A percentile compares a stretch with the other conserved stretches of the same genome.
Conservation (phyloP, 139 green algal genomes). For the Spirogloea muscicola region DNA sequence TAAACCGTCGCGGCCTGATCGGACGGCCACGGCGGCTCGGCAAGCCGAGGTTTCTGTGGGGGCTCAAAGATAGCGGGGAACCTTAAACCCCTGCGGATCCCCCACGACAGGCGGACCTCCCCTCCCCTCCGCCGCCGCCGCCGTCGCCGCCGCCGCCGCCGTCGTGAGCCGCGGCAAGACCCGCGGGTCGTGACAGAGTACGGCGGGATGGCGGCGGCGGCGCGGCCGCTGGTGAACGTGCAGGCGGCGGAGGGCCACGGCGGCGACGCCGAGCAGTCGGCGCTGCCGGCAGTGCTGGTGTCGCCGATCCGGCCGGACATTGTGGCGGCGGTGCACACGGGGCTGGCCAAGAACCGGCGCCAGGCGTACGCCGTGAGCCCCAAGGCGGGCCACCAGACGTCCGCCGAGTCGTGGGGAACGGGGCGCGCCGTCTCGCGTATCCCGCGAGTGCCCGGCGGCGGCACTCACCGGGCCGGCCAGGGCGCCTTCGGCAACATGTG, state of each 20-base stretch:
- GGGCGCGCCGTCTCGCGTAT: slow-evolving; percentile 99
- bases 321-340: slow-evolving; percentile 82
- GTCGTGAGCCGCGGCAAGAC: too few species aligned
- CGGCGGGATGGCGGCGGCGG: slow-evolving; percentile 43
- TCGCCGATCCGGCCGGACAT: slow-evolving; percentile 89
- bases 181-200: too few species aligned
- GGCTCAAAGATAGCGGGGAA: too few species aligned
- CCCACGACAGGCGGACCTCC: too few species aligned
- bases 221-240: slow-evolving; percentile 81
- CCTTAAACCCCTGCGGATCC: too few species aligned
- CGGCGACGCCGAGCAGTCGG: slow-evolving; percentile 56
- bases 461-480: slow-evolving; percentile 95
- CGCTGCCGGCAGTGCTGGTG: slow-evolving; percentile 86
- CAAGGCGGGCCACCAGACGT: slow-evolving; percentile 92
- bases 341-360: slow-evolving; percentile 93
- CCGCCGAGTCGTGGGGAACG: slow-evolving; percentile 98
- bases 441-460: slow-evolving; percentile 93
- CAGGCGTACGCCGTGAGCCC: slow-evolving; percentile 93
- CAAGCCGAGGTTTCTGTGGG: too few species aligned
- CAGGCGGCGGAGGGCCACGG: slow-evolving; percentile 66
- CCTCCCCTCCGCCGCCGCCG: too few species aligned
- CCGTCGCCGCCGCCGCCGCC: too few species aligned
- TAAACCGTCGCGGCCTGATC: too few species aligned
- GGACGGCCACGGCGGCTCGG: too few species aligned
- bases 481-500: slow-evolving; percentile 99